phyloP scores from a whole-genome alignment of 345 rosid genomes.

The Orychophragmus violaceus region DNA sequence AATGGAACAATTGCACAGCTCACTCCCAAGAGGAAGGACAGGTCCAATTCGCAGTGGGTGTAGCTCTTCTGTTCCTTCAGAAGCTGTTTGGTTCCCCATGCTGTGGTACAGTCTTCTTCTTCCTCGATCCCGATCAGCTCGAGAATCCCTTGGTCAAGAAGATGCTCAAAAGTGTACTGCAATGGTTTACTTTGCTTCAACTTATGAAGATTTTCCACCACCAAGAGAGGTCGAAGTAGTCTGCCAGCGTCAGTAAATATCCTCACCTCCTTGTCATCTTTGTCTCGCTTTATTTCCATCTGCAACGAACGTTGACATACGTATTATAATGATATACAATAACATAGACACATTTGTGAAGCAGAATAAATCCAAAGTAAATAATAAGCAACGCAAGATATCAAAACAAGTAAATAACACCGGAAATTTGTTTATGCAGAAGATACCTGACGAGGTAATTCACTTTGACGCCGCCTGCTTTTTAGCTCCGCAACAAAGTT shows the following conservation, averaged over 20 bases:
- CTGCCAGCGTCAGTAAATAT: slow-evolving; percentile 84
- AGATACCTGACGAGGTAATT: slow-evolving; percentile 61
- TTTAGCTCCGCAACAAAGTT: slow-evolving; percentile 53
- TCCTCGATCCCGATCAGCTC: slow-evolving; percentile 83
- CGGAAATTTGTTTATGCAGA: background rate
- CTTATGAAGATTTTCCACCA: slow-evolving; percentile 57
- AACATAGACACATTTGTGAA: background rate
- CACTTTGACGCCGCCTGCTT: slow-evolving; percentile 50
- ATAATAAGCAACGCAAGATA: background rate
- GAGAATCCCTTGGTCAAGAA: slow-evolving; percentile 63
- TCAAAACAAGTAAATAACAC: background rate
- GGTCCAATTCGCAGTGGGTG: slow-evolving; percentile 77
- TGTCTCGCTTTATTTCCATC: slow-evolving; percentile 84
- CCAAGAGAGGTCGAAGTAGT: slow-evolving; percentile 81
- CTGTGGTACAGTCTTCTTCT: slow-evolving; percentile 77
- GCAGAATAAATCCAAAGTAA: background rate
- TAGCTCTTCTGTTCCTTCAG: slow-evolving; percentile 40
- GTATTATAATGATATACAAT: background rate
- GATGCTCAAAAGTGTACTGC: slow-evolving; percentile 41
- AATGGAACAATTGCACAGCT: slow-evolving; percentile 87
- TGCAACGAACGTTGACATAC: slow-evolving; percentile 24
- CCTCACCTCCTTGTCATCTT: slow-evolving; percentile 59
- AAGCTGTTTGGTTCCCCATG: slow-evolving; percentile 64
- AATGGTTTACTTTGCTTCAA: slow-evolving; percentile 45
- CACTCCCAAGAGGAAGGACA: slow-evolving; percentile 74